These are phyloP conservation scores for Achaetomium macrosporum DNA, from an alignment of 2,329 filamentous ascomycete species.

Conservation along the genomic window DNA sequence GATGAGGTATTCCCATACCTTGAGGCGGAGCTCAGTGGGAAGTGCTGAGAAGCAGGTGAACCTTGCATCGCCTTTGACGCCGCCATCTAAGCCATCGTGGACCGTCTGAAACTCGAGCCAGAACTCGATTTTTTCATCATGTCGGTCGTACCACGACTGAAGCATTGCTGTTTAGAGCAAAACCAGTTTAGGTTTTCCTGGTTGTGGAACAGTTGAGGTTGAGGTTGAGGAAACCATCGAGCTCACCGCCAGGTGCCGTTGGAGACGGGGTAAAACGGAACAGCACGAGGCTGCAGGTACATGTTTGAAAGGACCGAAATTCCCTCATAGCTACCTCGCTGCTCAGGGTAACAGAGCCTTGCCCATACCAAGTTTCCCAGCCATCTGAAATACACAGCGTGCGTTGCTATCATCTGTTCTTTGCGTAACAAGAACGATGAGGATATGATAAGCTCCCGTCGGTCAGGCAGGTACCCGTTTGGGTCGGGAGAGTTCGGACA, in stretches of 20 bases:
- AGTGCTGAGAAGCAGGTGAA: conserved; percentile 37
- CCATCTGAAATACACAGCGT: not conserved
- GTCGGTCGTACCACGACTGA: conserved; percentile 16
- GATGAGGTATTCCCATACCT: conserved; percentile 42
- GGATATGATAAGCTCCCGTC: not conserved
- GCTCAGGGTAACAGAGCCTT: not conserved
- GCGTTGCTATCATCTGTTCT: not conserved
- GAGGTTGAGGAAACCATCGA: not conserved
- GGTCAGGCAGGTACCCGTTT: not conserved
- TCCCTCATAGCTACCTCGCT: not conserved
- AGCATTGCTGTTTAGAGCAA: conserved; percentile 13
- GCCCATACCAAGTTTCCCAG: not conserved
- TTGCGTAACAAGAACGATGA: not conserved
- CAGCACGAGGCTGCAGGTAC: not conserved
- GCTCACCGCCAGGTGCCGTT: not conserved
- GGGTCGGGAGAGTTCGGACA: not conserved
- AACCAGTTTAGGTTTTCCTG: not conserved
- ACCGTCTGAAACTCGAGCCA: conserved; percentile 43
- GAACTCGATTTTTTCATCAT: conserved; percentile 27
- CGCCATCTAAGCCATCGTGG: conserved; percentile 34
- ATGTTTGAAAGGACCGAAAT: not conserved
- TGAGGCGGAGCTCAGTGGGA: conserved; percentile 43
- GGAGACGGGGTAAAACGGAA: not conserved
- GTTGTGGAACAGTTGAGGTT: not conserved
- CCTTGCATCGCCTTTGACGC: conserved; percentile 17